Base-by-base conservation (phyloP, 2,329 filamentous ascomycete genomes). In the Arthroderma sp. region DNA sequence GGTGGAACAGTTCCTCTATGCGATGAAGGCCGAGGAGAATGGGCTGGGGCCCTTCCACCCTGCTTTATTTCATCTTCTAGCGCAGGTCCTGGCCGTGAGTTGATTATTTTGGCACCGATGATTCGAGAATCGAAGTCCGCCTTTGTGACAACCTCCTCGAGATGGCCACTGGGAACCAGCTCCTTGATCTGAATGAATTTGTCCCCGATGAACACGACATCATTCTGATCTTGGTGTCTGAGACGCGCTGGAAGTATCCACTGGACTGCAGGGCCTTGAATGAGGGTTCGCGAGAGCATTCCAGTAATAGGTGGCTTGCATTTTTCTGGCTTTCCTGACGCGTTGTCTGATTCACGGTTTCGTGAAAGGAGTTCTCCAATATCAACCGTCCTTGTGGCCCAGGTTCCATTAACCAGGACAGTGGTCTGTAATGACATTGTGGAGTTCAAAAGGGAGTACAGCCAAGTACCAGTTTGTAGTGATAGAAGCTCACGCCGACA, bases 171-270 rank as follows among this genome's bases (percentile, higher is more conserved):
- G 4, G 77, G 76, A 1, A 72, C 64, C 21, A 93, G 79, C 68
- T 95, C 86, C 64, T 84, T 86, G 61, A 97, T 82, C 63, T 91
- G 85, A 47, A 98, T 80, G 64, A 83, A 88, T 61, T 86, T 81
- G 63, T 95, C 86, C 56, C 90, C 88, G 58, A 98, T 79, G 64
- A 95, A 89, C 38, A 91, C 85, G 61, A 96, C 82, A 73, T 97
- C 91, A 63, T 93, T 90, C 60, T 83, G 77, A 44, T 78, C 71
- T 55, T 78, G 76, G 57, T 84, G 84, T 58, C 91, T 81, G 59
- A 97, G 76, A 59, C 85, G 82, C n/a, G 85, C 88, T 11, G 90
- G 87, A 13, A 95, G 74, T 44, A 96, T 85, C 76, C 81, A 86
- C 66, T 85, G 85, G 57, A 86, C 79, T 37, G 86, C 76, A 1